Evolutionary conservation across 2,329 filamentous ascomycete genomes (phyloP), one percentile per base, ranked within the genome.

Genomic region (Davidsoniella neocaledoniae): DNA sequence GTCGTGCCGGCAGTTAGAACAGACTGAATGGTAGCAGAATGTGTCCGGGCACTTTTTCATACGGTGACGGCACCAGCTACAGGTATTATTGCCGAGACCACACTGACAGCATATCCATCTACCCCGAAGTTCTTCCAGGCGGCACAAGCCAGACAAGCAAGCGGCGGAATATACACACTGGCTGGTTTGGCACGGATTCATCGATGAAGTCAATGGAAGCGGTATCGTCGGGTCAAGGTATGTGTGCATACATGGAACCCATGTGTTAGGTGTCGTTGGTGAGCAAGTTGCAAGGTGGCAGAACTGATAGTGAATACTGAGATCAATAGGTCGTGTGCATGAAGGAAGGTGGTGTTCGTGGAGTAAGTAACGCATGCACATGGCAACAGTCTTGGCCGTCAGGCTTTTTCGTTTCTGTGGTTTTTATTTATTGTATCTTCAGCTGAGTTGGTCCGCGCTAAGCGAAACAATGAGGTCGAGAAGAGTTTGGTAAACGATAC

Each of bases 1-100:
- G 51, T 71, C 67, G 9, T 63, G 53, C 42, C 59, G 61, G 53
- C 71, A 74, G 3, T 55, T 56, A 38, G 61, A 58, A 56, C 72
- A 76, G 46, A 72, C 65, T n/a, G 61, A 59, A 52, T 75, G 72
- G 54, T 72, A 72, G 58, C 71, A 76, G 42, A 73, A 68, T 1
- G 68, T 69, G 54, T 74, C 67, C 8, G 70, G 68, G 53, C 68
- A 67, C 10, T 63, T 64, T 48, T 61, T 63, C 64, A 68, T 66
- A 48, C 61, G 65, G 53, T 71, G 67, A 33, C 64, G 59, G 55
- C 72, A 74, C 61, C 63, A 68, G 19, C 62, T 60, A 44, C 65
- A 65, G 4, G 62, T 60, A 52, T 75, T 75, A 4, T 63, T 66
- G 5, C 68, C 68, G 5, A 68, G 62, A 3, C 59, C 57, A 55